Evolutionary conservation across 768 basidiomycete genomes (phyloP).

Genomic region (Trichaptum fuscoviolaceum): DNA sequence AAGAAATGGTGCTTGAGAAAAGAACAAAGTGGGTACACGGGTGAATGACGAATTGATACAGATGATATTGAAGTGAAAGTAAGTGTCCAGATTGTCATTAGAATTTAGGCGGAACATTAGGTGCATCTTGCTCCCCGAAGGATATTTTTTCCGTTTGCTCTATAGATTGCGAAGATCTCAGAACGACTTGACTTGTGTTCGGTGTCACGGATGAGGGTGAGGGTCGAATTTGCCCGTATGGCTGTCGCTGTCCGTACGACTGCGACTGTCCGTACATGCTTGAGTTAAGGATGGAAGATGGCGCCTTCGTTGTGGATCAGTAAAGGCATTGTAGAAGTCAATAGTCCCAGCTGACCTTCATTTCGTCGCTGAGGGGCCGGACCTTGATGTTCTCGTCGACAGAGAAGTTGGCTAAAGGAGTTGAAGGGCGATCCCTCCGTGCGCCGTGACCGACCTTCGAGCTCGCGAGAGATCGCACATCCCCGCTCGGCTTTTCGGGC

Average conservation of each 20-base stretch:
- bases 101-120: neutral
- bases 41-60: neutral
- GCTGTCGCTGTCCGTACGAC: neutral
- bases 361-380: neutral
- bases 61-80: neutral
- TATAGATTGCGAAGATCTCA: neutral
- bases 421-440: neutral
- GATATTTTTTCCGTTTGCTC: neutral
- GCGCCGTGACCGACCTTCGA: neutral
- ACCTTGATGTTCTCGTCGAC: neutral
- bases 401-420: neutral
- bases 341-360: neutral
- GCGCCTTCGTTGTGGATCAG: neutral
- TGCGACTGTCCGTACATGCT: neutral
- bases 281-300: neutral
- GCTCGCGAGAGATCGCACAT: neutral
- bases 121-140: neutral
- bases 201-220: neutral
- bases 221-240: neutral
- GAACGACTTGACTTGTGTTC: neutral
- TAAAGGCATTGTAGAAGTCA: neutral
- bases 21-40: neutral
- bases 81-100: neutral
- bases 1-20: neutral
- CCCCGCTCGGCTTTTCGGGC: neutral